Evolutionary conservation across 2,329 filamentous ascomycete genomes (phyloP).

Genomic region (Talaromyces sp.): DNA sequence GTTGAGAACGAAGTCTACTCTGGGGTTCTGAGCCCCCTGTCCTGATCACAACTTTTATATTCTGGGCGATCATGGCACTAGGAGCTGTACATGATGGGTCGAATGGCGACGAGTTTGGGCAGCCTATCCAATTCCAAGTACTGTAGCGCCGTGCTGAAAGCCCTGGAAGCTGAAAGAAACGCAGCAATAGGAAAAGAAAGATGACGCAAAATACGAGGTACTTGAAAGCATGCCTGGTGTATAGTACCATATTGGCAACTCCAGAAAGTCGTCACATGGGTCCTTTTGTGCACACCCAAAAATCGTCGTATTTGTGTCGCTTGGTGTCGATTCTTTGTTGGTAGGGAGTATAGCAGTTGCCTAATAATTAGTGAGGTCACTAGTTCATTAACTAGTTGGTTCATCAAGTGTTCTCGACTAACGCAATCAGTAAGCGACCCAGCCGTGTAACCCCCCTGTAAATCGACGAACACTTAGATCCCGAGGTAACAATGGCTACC

Average conservation of each 20-base stretch:
- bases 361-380: too few relatives aligned
- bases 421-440: too few relatives aligned
- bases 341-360: not conserved
- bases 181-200: not conserved
- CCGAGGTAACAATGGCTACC: too few relatives aligned
- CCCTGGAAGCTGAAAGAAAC: not conserved
- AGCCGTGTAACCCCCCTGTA: too few relatives aligned
- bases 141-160: not conserved
- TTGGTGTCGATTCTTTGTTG: not conserved
- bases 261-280: too few relatives aligned
- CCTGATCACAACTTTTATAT: slow-evolving; percentile 5
- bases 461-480: too few relatives aligned
- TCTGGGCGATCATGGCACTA: not conserved
- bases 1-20: slow-evolving; percentile 9
- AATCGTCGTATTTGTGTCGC: not conserved
- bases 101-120: slow-evolving; percentile 2
- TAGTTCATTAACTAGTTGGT: too few relatives aligned
- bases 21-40: slow-evolving; percentile 3
- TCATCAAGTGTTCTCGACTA: too few relatives aligned
- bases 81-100: slow-evolving; percentile 3
- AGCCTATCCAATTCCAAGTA: not conserved
- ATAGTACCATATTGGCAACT: not conserved
- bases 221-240: not conserved
- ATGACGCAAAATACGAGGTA: not conserved
- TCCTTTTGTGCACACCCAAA: not conserved